Base-by-base conservation (phyloP, 495 filamentous ascomycete genomes). In the Chlorociboria aeruginascens region DNA sequence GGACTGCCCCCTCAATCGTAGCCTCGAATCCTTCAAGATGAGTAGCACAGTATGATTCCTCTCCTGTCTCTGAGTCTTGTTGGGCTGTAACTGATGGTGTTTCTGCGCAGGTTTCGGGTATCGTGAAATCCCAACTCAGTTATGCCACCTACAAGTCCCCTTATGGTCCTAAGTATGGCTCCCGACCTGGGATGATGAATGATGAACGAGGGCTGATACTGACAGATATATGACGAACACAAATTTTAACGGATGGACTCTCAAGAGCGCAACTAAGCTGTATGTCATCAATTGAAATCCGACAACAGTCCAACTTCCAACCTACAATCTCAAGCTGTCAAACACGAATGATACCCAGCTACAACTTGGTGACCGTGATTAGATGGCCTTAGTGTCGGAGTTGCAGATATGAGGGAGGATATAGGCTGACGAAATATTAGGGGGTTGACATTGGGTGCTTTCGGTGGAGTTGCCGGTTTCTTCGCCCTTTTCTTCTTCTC, bases 401-500 rank as follows among this genome's bases (percentile, higher is more conserved):
- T 34, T 36, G 38, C 20, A 25, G 20, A 25, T 25, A 25, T 25
- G 20, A 25, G 20, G 20, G 20, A 25, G 32, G 45, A 50, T 37
- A 37, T 9, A 32, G 11, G 12, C 31, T 20, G 39, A 28, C 52
- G 29, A 17, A 35, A 48, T 14, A n/a, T 64, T 36, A 84, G 79
- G 50, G 78, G 69, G 46, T 52, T 62, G 31, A 72, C 76, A 17
- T 69, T 69, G 13, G 74, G 56, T 46, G 67, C 64, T 31, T 83
- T 85, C 63, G 81, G 78, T 53, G 73, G 70, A 51, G 68, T 72
- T 38, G 74, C 72, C 35, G 79, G 74, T 53, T 61, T 78, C 58
- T 77, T 77, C 61, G 77, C 73, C n/a, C 61, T 86, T 52, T 83
- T 78, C 67, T 79, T 83, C 73, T 76, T 86, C 66, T 72, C 77